A percentile compares a stretch with the other conserved stretches of the same genome.
phyloP scores from a whole-genome alignment of 78 protist genomes.

The Speleostelium caveatum region DNA sequence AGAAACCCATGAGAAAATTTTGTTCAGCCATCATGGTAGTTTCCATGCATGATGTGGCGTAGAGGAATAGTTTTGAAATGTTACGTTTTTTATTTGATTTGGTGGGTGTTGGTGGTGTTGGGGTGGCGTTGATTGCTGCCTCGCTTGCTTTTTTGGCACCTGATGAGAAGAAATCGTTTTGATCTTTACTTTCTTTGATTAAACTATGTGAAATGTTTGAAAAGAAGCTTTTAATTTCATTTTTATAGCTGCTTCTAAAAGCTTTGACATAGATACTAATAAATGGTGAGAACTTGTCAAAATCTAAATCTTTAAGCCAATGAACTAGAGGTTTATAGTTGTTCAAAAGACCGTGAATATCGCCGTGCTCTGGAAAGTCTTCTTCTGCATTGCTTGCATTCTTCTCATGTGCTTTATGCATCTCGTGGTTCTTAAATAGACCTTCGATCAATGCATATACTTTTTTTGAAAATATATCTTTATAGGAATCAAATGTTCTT shows the following conservation, averaged over 20 bases:
- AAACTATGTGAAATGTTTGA: constrained; percentile 1
- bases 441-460: constrained; percentile 30
- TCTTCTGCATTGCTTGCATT: not conserved
- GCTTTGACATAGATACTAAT: constrained; percentile 51
- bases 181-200: constrained; percentile 52
- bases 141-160: constrained; percentile 8
- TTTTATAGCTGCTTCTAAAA: constrained; percentile 34
- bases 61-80: constrained; percentile 32
- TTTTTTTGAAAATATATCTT: constrained; percentile 28
- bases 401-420: not conserved
- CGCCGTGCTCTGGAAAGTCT: constrained; percentile 22
- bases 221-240: constrained; percentile 58
- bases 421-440: constrained; percentile 14
- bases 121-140: not conserved
- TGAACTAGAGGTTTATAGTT: constrained; percentile 46
- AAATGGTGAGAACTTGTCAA: constrained; percentile 44
- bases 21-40: constrained; percentile 42
- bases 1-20: constrained; percentile 29
- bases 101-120: constrained; percentile 35
- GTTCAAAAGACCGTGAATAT: constrained; percentile 1
- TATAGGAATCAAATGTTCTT: constrained; percentile 45
- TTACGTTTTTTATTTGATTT: constrained; percentile 47
- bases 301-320: constrained; percentile 71
- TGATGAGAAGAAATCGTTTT: constrained; percentile 63
- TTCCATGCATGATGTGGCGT: constrained; percentile 32